These are phyloP conservation scores for Puya raimondii DNA, from an alignment of 176 grass and related monocot genomes.

Conservation along the genomic window DNA sequence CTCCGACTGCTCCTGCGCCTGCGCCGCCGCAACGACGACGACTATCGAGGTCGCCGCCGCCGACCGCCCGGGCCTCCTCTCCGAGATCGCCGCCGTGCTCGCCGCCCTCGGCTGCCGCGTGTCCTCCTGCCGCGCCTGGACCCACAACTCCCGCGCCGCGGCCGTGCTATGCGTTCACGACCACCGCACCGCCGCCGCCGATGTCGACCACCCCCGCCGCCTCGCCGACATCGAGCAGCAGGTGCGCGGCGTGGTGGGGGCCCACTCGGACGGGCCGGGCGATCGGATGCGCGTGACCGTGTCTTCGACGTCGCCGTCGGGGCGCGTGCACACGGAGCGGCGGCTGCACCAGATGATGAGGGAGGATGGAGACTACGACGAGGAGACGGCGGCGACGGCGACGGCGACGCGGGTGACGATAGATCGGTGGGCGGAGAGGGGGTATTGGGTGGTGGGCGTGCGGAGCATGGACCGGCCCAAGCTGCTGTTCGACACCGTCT, in stretches of 20 bases:
- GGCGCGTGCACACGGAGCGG: slow-evolving; percentile 56
- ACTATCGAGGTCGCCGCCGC: slow-evolving; percentile 56
- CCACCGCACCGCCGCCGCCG: background rate
- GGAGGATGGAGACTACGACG: slow-evolving; percentile 58
- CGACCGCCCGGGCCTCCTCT: slow-evolving; percentile 48
- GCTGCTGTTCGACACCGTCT: slow-evolving; percentile 76
- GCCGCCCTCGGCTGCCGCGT: slow-evolving; percentile 47
- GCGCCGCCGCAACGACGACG: slow-evolving; percentile 24
- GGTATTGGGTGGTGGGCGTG: slow-evolving; percentile 69
- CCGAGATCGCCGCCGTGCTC: slow-evolving; percentile 50
- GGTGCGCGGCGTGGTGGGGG: slow-evolving; percentile 42
- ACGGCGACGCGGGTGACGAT: slow-evolving; percentile 42
- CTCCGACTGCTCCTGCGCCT: slow-evolving; percentile 39
- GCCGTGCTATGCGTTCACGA: slow-evolving; percentile 42
- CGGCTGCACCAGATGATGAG: slow-evolving; percentile 67
- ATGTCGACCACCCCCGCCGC: slow-evolving; percentile 12
- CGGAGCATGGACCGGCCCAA: slow-evolving; percentile 45
- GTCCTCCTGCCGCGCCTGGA: slow-evolving; percentile 49
- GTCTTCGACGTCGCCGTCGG: slow-evolving; percentile 25
- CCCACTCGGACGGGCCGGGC: slow-evolving; percentile 26
- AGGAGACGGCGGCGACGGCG: slow-evolving; percentile 23
- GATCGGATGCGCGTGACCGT: slow-evolving; percentile 41
- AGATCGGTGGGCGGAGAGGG: slow-evolving; percentile 52
- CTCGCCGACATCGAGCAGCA: slow-evolving; percentile 48
- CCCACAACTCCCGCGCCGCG: slow-evolving; percentile 43